Evolutionary conservation across 768 basidiomycete genomes (phyloP), one percentile per base, ranked within the genome.

Genomic region (Tulasnella sp.): DNA sequence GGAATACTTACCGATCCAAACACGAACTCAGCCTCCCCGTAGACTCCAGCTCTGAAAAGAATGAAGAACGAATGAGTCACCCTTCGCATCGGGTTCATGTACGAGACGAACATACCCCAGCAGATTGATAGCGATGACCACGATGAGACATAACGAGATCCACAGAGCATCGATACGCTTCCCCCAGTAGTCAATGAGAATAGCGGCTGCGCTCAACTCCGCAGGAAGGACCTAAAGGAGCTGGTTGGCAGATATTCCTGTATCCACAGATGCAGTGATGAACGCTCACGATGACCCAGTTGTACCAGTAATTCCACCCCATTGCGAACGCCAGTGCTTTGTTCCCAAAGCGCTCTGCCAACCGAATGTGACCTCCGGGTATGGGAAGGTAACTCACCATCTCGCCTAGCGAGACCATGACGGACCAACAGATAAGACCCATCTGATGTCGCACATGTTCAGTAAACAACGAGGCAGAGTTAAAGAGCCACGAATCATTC

Each of bases 1-100:
- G 7, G 10, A 26, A 95, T 86, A 71, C 94, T 94, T 74, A 95
- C 89, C 7, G 87, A 89, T 77, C 88, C 88, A 68, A 93, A 93
- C 51, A 83, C 76, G 67, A 94, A 94, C 70, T 93, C 91, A 5
- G 82, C 81, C 70, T 71, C 71, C 34, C 70, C 71, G 64, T 70
- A 74, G 30, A 68, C 70, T 54, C 71, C 65, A 15, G 62, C 62
- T 5, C 34, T 38, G 15, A 38, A 7, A 15, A 38, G 34, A 38
- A 15, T 38, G 23, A 48, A 29, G 32, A 56, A 7, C 34, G 15
- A 38, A 15, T 38, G 5, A 38, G 34, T 53, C 11, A 27, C 8
- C 47, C 47, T 44, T 19, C 1, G 15, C 19, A 19, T 19, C 15
- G 15, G 19, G 19, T 15, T 44, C 19, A 19, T 19, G 19, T 44